Evolutionary conservation across 169 alveolate genomes (phyloP), one percentile per base, ranked within the genome.

Genomic region (Amoebophrya sp.): DNA sequence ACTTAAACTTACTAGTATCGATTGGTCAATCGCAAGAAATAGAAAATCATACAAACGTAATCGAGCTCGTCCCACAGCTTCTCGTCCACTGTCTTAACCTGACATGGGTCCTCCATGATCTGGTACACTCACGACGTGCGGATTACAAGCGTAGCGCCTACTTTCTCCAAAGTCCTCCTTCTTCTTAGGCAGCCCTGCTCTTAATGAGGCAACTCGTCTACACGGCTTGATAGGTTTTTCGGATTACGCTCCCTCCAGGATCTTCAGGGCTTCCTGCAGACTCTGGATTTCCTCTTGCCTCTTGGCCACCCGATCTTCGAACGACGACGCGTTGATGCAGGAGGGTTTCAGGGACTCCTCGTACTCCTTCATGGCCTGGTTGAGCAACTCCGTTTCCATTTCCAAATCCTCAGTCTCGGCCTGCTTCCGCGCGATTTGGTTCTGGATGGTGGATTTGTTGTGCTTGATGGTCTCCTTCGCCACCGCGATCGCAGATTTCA

Each of bases 321-420:
- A 66, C 32, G 32, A 7, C 38, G 83, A 66, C 2, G 83, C 83
- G 83, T 66, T 66, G 39, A 66, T n/a, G 35, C 83, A 66, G 83
- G 35, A 12, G 10, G 83, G 83, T 25, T 66, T 66, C 83, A 66
- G 35, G 83, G 83, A 66, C 18, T 66, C 83, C 83, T 66, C 83
- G 35, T 66, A 66, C 83, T 66, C 83, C 83, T 66, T 66, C 83
- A 66, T 66, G 35, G 83, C 83, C 32, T 66, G 83, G 83, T 66
- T 66, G 32, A 66, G 18, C 35, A 66, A 25, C 32, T 25, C 83
- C 38, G 83, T 66, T n/a, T 66, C 83, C 83, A 66, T 66, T 25
- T 66, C 38, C 83, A 66, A 25, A 25, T 66, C 83, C 83, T 66
- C 83, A 2, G 1, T 7, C 35, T 66, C 83, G 10, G 83, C 83